These are phyloP conservation scores for Ustilaginoidea virens DNA, from an alignment of 2,329 filamentous ascomycete species.

Conservation along the genomic window DNA sequence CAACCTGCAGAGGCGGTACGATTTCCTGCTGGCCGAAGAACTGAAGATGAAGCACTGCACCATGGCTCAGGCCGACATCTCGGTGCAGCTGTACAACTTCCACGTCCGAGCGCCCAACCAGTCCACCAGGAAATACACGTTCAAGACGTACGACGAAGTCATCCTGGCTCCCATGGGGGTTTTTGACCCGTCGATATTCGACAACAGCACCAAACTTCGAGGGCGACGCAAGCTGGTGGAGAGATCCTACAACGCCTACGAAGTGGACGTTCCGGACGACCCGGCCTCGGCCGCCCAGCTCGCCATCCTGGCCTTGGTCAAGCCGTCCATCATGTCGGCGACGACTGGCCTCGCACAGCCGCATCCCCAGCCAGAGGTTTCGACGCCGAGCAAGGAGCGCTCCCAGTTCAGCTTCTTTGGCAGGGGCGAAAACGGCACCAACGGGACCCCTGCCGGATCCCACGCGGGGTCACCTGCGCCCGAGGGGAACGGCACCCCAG, in stretches of 20 bases:
- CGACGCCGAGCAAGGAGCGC: conserved; percentile 47
- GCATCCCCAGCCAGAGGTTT: conserved; percentile 27
- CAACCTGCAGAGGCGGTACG: conserved; percentile 77
- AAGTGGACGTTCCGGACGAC: conserved; percentile 74
- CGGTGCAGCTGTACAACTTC: conserved; percentile 77
- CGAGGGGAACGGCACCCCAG: conserved; percentile 56
- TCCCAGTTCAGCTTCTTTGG: conserved; percentile 55
- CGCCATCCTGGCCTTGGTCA: conserved; percentile 42
- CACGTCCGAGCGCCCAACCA: conserved; percentile 79
- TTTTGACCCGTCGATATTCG: conserved; percentile 78
- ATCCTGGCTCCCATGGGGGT: conserved; percentile 92
- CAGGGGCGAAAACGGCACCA: conserved; percentile 50
- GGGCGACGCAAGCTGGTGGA: conserved; percentile 70
- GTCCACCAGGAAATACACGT: conserved; percentile 81
- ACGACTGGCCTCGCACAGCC: conserved; percentile 18
- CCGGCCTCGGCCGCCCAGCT: conserved; percentile 74
- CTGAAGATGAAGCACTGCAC: conserved; percentile 88
- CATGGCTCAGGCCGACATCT: conserved; percentile 78
- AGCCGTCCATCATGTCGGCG: conserved; percentile 36
- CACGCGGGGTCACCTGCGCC: conserved; percentile 78
- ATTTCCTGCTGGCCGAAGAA: conserved; percentile 88
- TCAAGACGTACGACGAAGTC: conserved; percentile 95
- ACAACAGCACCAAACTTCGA: conserved; percentile 63
- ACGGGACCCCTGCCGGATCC: conserved; percentile 69
- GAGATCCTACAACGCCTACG: conserved; percentile 86